Evolutionary conservation across 2,329 filamentous ascomycete species (phyloP).

Genomic region (Fusarium secorum): DNA sequence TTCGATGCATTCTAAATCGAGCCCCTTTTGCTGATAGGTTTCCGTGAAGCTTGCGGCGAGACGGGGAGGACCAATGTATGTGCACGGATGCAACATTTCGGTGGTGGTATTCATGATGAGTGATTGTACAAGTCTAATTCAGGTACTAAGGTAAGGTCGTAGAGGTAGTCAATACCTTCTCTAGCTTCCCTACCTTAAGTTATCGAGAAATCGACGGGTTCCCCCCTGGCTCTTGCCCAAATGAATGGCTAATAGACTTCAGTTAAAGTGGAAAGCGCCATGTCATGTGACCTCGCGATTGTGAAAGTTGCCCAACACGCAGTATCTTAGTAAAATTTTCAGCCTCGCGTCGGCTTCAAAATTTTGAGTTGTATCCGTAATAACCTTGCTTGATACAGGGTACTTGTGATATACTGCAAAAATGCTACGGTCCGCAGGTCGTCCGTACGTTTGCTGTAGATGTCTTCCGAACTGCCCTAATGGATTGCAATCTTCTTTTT

Average conservation of each 20-base stretch:
- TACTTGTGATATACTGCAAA: neutral
- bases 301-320: conserved; percentile 19
- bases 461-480: conserved; percentile 41
- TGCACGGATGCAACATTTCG: neutral
- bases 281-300: conserved; percentile 41
- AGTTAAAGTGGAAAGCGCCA: conserved; percentile 18
- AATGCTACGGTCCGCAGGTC: conserved; percentile 45
- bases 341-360: conserved; percentile 12
- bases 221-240: neutral
- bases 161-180: neutral
- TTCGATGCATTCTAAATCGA: neutral
- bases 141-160: neutral
- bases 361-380: neutral
- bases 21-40: neutral
- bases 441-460: conserved; percentile 46
- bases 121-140: neutral
- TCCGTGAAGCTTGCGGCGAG: neutral
- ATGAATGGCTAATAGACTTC: conserved; percentile 2
- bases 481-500: conserved; percentile 1
- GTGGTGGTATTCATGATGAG: neutral
- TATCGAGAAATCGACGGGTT: neutral
- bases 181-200: neutral
- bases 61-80: neutral
- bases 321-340: conserved; percentile 37
- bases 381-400: neutral